Evolutionary conservation across 441 rosid species (phyloP), one percentile per base, ranked within the genome.

Genomic region (Populus trichocarpa): DNA sequence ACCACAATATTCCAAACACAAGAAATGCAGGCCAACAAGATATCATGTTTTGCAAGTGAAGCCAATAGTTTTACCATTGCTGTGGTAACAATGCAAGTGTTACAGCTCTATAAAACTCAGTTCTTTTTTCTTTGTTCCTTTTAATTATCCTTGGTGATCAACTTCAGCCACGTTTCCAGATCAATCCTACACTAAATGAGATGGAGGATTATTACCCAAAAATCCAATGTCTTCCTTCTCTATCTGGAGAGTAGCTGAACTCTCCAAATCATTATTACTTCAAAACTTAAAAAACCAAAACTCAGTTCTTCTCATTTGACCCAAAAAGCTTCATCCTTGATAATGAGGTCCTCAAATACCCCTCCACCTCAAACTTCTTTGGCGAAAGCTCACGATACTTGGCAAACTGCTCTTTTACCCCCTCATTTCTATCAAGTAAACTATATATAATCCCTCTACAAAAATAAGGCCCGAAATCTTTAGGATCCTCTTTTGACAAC

Each of bases 391-490:
- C 86, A 16, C 90, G 85, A 72, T 93, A 92, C 85, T 95, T 92
- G 0, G 91, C 90, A 61, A 95, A 92, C 84, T 88, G 88, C 73
- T 91, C 89, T 80, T 85, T 90, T 5, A 98, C 98, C 85, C 92
- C 99, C 30, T 64, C 93, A 66, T 93, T 89, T 84, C 83, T 86
- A 74, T 91, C 94, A 30, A 91, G 89, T 87, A 92, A 85, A 53
- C 95, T 93, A 78, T 90, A 93, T 32, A 95, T 92, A 94, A 92
- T 91, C 72, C 97, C 96, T 79, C 84, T 79, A 82, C 98, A 92
- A 72, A 92, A 93, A 68, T 92, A 92, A 4, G 98, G 95, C 82
- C 98, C 86, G 80, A 91, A 91, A 82, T 95, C 98, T 72, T 50
- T 76, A 0, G 95, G 98, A 71, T 96, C 97, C 80, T 96, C 98